Base-by-base conservation (phyloP, 2,329 filamentous ascomycete species). In the Colletotrichum euphorbiae region DNA sequence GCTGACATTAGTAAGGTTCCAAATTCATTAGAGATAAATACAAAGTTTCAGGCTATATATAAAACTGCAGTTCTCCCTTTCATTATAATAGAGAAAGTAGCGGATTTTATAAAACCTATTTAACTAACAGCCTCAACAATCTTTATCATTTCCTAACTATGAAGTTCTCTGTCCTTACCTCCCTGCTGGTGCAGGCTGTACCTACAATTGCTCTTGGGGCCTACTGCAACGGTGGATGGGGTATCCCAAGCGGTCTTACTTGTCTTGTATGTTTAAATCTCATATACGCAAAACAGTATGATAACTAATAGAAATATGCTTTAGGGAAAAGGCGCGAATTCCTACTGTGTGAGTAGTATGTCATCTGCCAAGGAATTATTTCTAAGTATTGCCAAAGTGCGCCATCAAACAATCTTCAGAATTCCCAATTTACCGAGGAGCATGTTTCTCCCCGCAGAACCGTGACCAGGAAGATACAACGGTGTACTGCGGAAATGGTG, bases 131-230 rank as follows among this genome's bases (percentile, higher is more conserved):
- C n/a, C n/a, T n/a, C 2, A 46, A 21, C 17, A 21, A n/a, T 21
- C 43, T 46, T 12, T 0, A 17, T 46, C 43, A 24, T 17, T 46
- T 0, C 6, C 19, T 11, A 3, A 46, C 24, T 12, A 52, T 52
- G 48, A 52, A 0, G 86, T 21, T 24, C 31, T 52, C 48, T 52
- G 21, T 52, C 24, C 28, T 52, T 24, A 52, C 48, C 28, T 12
- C 28, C 17, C 52, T 57, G 54, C 54, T 57, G 13, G 54, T 24
- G 24, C 54, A 57, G 38, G 38, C 54, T 57, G n/a, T 57, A 3
- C 36, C 54, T 19, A 38, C 17, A 2, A 57, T 24, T 43, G 54
- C 54, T 3, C 15, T 28, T n/a, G 13, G 31, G 38, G 43, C 24
- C 15, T 57, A 57, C 38, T 57, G 54, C 4, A 57, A 57, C 38